Evolutionary conservation across 2,329 filamentous ascomycete genomes (phyloP), one percentile per base, ranked within the genome.

Genomic region (Xylaria arbuscula): DNA sequence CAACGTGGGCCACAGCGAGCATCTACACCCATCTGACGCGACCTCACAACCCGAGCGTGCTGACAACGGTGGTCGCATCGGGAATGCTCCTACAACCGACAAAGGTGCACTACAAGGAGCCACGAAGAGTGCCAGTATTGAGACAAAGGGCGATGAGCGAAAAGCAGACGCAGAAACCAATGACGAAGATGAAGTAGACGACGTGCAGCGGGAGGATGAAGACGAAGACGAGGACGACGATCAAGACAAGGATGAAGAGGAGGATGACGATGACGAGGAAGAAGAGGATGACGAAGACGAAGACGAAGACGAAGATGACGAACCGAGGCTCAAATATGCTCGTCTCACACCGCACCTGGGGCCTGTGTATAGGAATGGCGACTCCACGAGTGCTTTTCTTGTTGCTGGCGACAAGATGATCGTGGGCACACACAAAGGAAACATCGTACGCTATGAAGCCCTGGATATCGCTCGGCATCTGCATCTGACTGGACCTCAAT

Each of bases 341-440:
- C 91, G 93, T 57, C 82, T 98, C 73, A 98, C 96, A 8, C 91
- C 90, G 69, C 90, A 91, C 75, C 83, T 99, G 69, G 89, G 87
- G 32, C 84, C 91, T 51, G 88, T 98, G 40, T 99, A 99, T 82
- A 90, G 94, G 67, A 97, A 97, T 82, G 94, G 93, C 74, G 96
- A 99, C 86, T 93, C 94, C 74, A 98, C 95, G 32, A 98, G 94
- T 80, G 85, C 93, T 9, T 97, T 97, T 78, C 83, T 97, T 58
- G 93, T 97, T 58, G 92, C 92, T 48, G 95, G 95, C 61, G 95
- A 99, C 84, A 98, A 98, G 84, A 97, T 98, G 95, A 91, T 98
- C 70, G 85, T 97, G 74, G 96, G 95, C 72, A 98, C 96, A 38
- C 95, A 99, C 80, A 97, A 97, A 82, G 96, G 96, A 75, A 97